Percentiles rank a stretch among this genome's conserved stretches.
Conservation (phyloP, 352 stramenopile species). For the Globisporangium parvum region DNA sequence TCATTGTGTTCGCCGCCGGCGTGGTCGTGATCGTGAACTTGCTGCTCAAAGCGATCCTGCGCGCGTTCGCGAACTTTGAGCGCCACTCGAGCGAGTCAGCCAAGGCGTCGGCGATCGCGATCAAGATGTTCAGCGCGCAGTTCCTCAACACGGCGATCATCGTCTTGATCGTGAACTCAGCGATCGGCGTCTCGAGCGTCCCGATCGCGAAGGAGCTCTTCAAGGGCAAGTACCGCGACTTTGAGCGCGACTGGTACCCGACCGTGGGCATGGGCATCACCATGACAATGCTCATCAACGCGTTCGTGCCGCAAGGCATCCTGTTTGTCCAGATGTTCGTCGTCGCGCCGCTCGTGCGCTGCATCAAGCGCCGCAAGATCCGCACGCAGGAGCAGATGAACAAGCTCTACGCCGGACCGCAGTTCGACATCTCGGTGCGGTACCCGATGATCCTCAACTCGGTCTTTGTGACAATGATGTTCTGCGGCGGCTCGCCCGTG, state of each 20-base stretch:
- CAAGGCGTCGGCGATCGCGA: constrained; percentile 60
- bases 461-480: constrained; percentile 80
- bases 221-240: constrained; percentile 74
- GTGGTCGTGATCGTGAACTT: constrained; percentile 78
- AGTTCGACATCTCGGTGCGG: constrained; percentile 70
- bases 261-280: constrained; percentile 84
- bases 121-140: constrained; percentile 79
- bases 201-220: constrained; percentile 56
- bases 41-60: constrained; percentile 63
- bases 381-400: constrained; percentile 77
- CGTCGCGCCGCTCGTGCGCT: constrained; percentile 41
- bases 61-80: constrained; percentile 64
- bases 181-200: constrained; percentile 31
- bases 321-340: constrained; percentile 58
- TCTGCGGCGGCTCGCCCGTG: constrained; percentile 71
- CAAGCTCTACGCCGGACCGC: constrained; percentile 60
- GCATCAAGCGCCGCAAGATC: constrained; percentile 27
- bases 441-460: constrained; percentile 85
- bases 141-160: constrained; percentile 85
- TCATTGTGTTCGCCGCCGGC: constrained; percentile 56
- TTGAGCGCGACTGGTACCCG: constrained; percentile 83
- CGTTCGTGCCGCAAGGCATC: constrained; percentile 54
- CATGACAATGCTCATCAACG: constrained; percentile 85
- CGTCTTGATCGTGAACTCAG: constrained; percentile 70
- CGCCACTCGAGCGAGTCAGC: constrained; percentile 73